phyloP scores from a whole-genome alignment of 192 early-diverging fungal species.

The Dissophora ornata region DNA sequence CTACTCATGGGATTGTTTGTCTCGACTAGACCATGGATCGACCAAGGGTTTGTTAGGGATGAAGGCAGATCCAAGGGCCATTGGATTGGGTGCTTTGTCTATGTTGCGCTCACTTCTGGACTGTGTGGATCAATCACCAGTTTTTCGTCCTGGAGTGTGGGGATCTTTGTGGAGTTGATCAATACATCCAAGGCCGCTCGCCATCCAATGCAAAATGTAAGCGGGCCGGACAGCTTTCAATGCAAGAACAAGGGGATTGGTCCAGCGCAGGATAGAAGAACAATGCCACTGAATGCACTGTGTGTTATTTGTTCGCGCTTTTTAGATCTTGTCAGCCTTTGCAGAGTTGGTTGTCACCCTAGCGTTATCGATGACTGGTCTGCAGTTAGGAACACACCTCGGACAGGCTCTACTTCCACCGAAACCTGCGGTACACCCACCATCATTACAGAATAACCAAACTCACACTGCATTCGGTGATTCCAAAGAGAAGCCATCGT shows the following conservation, averaged over 20 bases:
- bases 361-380: slow-evolving; percentile 57
- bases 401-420: slow-evolving; percentile 30
- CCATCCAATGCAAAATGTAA: slow-evolving; percentile 56
- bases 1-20: slow-evolving; percentile 65
- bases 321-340: slow-evolving; percentile 56
- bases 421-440: background rate
- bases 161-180: slow-evolving; percentile 59
- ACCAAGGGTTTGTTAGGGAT: slow-evolving; percentile 29
- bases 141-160: slow-evolving; percentile 83
- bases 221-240: background rate
- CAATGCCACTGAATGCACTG: background rate
- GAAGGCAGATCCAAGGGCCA: slow-evolving; percentile 25
- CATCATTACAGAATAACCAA: background rate
- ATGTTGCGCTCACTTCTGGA: slow-evolving; percentile 71
- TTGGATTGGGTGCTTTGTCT: slow-evolving; percentile 55
- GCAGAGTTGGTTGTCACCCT: slow-evolving; percentile 60
- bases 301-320: background rate
- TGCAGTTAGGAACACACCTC: slow-evolving; percentile 61
- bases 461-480: too few species aligned
- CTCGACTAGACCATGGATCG: slow-evolving; percentile 24
- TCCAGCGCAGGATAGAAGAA: background rate
- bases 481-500: too few species aligned
- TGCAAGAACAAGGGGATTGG: background rate
- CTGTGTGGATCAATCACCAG: slow-evolving; percentile 88
- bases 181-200: slow-evolving; percentile 38